Base-by-base conservation (phyloP, 2,329 filamentous ascomycete species). In the Fusarium metavorans region DNA sequence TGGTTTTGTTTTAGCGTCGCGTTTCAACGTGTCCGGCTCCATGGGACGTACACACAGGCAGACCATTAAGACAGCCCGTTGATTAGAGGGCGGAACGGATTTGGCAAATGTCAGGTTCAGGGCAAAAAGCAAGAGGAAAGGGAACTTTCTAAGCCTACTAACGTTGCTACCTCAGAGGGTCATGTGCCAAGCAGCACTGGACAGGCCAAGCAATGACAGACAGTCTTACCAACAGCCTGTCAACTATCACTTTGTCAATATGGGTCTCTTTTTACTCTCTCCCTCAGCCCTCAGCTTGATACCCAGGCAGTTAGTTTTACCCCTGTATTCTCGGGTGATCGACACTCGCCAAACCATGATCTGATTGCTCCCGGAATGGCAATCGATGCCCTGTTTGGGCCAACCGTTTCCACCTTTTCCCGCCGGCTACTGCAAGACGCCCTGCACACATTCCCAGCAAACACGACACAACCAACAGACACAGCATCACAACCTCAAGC, bases 271-370 rank as follows among this genome's bases (percentile, higher is more conserved):
- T 18, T 5, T 32, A 48, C 45, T 32, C 54, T 58, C 48, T 39
- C 43, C 43, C 50, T 35, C 43, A 48, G 32, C 52, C 20, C 20
- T 57, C 52, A 57, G 35, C 32, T 35, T n/a, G 4, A 18, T 37
- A 14, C 13, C 6, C 23, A 7, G 34, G 14, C 10, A 6, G 16
- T 27, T 23, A 27, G 14, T n/a, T 32, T 30, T 52, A 18, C 23
- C 23, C 45, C 45, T 41, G 32, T 54, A 52, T 32, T 30, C 13
- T 64, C 61, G 48, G 61, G 48, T 64, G 61, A 64, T 64, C 62
- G 37, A 64, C 62, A 43, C 59, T 56, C 61, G 27, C n/a, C 48
- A 32, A 32, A 52, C 23, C 62, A 64, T 58, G 62, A 58, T 58
- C 62, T 58, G 62, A 64, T 64, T 14, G 16, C 30, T 41, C 62